These are phyloP conservation scores for Arabis hirsuta DNA, from an alignment of 345 rosid species.

Conservation along the genomic window DNA sequence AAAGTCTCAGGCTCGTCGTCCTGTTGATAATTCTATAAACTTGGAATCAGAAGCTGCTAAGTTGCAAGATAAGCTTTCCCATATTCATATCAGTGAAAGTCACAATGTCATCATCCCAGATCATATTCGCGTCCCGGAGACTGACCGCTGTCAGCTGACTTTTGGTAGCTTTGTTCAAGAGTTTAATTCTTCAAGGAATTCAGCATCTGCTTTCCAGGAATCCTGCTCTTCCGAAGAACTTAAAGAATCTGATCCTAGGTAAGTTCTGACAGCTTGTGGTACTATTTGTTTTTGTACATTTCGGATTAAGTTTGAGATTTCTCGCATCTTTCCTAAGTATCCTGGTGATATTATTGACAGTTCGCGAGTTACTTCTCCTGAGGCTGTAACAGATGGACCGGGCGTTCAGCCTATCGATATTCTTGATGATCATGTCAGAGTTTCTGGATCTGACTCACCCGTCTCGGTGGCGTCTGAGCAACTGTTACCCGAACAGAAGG, in stretches of 20 bases:
- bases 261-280: slow-evolving; percentile 15
- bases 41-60: slow-evolving; percentile 52
- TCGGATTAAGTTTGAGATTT: neutral
- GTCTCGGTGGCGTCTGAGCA: slow-evolving; percentile 51
- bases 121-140: slow-evolving; percentile 82
- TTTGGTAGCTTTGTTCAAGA: slow-evolving; percentile 88
- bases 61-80: slow-evolving; percentile 60
- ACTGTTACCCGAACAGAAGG: slow-evolving; percentile 57
- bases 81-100: slow-evolving; percentile 52
- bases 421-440: slow-evolving; percentile 57
- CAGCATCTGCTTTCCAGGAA: slow-evolving; percentile 46
- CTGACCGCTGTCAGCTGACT: slow-evolving; percentile 71
- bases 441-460: slow-evolving; percentile 68
- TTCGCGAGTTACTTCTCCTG: slow-evolving; percentile 48
- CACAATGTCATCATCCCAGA: slow-evolving; percentile 87
- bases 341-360: slow-evolving; percentile 55
- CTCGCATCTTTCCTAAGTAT: slow-evolving; percentile 29
- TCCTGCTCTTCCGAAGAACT: slow-evolving; percentile 53
- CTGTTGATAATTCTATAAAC: slow-evolving; percentile 50
- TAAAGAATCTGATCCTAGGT: slow-evolving; percentile 65
- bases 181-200: slow-evolving; percentile 51
- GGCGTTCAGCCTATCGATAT: slow-evolving; percentile 49
- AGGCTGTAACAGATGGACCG: slow-evolving; percentile 52
- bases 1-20: slow-evolving; percentile 49
- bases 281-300: slow-evolving; percentile 4